Evolutionary conservation across 164 flowering plant species (phyloP).

Genomic region (Tetracentron sinense): DNA sequence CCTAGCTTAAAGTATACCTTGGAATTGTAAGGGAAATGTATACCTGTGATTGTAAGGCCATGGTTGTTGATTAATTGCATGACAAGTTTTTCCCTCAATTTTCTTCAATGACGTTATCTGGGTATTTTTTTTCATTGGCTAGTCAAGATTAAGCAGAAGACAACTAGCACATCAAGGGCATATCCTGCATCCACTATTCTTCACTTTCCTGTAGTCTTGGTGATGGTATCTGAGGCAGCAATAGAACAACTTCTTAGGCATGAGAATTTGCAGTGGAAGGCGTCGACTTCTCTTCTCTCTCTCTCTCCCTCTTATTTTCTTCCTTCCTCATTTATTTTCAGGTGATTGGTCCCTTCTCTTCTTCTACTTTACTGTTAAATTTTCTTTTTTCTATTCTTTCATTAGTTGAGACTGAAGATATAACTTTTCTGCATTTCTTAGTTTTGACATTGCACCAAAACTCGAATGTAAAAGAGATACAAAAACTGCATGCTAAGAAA

Average conservation of each 20-base stretch:
- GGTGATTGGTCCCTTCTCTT: constrained; percentile 32
- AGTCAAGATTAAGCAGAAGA: not conserved
- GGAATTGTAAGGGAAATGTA: not conserved
- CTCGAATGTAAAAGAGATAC: constrained; percentile 18
- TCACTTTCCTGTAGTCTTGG: not conserved
- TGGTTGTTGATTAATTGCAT: not conserved
- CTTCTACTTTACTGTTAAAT: not conserved
- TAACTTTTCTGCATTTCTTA: constrained; percentile 17
- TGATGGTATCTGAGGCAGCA: constrained; percentile 2
- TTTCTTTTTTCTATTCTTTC: not conserved
- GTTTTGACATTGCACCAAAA: constrained; percentile 46
- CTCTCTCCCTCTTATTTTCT: constrained; percentile 48
- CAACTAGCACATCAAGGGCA: not conserved
- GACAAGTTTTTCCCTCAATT: not conserved
- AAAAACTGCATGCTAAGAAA: constrained; percentile 34
- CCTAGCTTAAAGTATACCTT: not conserved
- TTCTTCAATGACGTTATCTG: not conserved
- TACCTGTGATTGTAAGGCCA: not conserved
- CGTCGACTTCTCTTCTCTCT: constrained; percentile 46
- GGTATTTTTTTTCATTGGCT: not conserved
- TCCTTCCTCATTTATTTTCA: constrained; percentile 52
- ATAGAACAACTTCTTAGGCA: constrained; percentile 17
- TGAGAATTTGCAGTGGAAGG: constrained; percentile 57
- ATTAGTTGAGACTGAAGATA: not conserved
- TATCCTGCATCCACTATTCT: constrained; percentile 1